A percentile compares a stretch with the other conserved stretches of the same genome.
These are phyloP conservation scores for Pichia kudriavzevii DNA, from an alignment of 1,139 yeast species.

Conservation along the genomic window DNA sequence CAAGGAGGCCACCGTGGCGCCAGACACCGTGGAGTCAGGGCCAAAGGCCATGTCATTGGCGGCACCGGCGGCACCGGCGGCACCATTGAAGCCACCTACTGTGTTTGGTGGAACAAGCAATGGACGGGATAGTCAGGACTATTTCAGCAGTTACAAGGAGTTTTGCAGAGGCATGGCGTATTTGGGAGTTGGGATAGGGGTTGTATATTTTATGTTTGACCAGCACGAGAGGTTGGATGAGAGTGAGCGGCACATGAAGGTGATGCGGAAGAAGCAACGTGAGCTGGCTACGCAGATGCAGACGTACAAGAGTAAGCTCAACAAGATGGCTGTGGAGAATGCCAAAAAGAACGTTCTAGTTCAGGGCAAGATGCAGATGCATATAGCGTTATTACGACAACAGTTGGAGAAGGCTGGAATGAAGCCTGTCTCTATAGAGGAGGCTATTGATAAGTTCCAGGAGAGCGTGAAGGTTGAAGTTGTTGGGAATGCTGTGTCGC, in stretches of 20 bases:
- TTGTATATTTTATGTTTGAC: conserved; percentile 11
- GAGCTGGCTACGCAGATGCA: conserved; percentile 24
- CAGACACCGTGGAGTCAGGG: too few species aligned
- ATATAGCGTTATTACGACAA: conserved; percentile 53
- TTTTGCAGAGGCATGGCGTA: conserved; percentile 14
- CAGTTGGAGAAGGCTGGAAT: conserved; percentile 47
- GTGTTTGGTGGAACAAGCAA: background rate
- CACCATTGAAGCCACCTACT: background rate
- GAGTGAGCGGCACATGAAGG: conserved; percentile 17
- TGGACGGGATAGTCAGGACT: conserved; percentile 3
- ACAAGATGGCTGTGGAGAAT: conserved; percentile 39
- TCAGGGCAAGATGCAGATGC: conserved; percentile 53
- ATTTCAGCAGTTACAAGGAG: conserved; percentile 9
- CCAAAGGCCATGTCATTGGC: too few species aligned
- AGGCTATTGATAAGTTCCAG: conserved; percentile 48
- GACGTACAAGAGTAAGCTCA: conserved; percentile 22
- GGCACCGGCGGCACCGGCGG: too few species aligned
- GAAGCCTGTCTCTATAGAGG: conserved; percentile 46
- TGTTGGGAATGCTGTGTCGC: conserved; percentile 43
- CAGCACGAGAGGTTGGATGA: conserved; percentile 21
- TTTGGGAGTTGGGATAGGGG: conserved; percentile 10
- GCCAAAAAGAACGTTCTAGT: conserved; percentile 35
- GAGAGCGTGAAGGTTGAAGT: conserved; percentile 48
- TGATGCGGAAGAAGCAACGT: conserved; percentile 22
- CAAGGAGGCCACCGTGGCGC: too few species aligned